These are phyloP conservation scores for Jamesozyma piceae DNA, from an alignment of 805 yeast species.

Conservation along the genomic window DNA sequence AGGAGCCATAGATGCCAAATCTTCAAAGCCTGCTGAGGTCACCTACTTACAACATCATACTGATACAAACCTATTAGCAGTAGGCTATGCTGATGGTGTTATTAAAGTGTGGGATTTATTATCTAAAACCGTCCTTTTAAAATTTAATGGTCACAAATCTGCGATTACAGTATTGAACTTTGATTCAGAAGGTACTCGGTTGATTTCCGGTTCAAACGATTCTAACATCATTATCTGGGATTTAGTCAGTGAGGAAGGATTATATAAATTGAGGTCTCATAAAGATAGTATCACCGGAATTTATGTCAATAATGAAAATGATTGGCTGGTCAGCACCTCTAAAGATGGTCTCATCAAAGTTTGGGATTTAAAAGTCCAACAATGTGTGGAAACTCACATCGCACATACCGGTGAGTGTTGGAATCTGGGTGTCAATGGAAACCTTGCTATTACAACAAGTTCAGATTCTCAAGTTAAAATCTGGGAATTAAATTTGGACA, in stretches of 20 bases:
- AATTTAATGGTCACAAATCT: slow-evolving; percentile 85
- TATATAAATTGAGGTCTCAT: slow-evolving; percentile 80
- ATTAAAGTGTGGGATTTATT: slow-evolving; percentile 87
- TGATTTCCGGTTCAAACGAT: slow-evolving; percentile 82
- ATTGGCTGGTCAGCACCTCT: slow-evolving; percentile 64
- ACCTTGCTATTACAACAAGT: slow-evolving; percentile 60
- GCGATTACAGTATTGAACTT: slow-evolving; percentile 62
- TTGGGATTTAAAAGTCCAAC: slow-evolving; percentile 87
- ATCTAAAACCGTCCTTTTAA: slow-evolving; percentile 66
- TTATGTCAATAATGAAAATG: slow-evolving; percentile 41
- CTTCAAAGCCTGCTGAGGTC: slow-evolving; percentile 53
- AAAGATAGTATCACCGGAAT: slow-evolving; percentile 80
- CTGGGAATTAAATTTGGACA: slow-evolving; percentile 60
- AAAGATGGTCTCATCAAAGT: slow-evolving; percentile 87
- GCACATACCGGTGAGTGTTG: slow-evolving; percentile 94
- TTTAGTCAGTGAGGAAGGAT: slow-evolving; percentile 82
- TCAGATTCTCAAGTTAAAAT: slow-evolving; percentile 73
- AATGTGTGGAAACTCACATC: slow-evolving; percentile 87
- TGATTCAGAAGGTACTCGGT: slow-evolving; percentile 73
- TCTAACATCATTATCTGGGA: slow-evolving; percentile 88
- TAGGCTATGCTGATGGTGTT: slow-evolving; percentile 84
- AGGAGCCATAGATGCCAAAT: slow-evolving; percentile 59
- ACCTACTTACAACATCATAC: slow-evolving; percentile 51
- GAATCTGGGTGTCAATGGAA: slow-evolving; percentile 50
- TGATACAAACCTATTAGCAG: slow-evolving; percentile 64